Evolutionary conservation across 2,329 filamentous ascomycete species (phyloP).

Genomic region (Biscogniauxia marginata): DNA sequence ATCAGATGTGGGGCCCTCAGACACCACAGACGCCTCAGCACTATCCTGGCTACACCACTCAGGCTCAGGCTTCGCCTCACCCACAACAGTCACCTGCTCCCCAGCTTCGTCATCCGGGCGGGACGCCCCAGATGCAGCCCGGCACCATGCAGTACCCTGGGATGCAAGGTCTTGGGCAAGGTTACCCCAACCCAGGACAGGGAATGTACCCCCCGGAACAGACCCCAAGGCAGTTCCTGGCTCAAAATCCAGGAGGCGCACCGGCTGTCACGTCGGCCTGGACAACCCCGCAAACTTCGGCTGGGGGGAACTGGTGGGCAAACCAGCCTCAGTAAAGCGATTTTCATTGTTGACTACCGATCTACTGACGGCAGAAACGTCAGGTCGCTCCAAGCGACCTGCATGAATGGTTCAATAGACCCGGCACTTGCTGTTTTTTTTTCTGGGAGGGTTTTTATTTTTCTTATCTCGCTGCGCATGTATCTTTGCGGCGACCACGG

Average conservation of each 20-base stretch:
- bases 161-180: slow-evolving; percentile 60
- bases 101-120: slow-evolving; percentile 58
- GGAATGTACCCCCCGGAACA: slow-evolving; percentile 62
- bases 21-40: slow-evolving; percentile 63
- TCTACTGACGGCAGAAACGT: too few species aligned
- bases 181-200: slow-evolving; percentile 54
- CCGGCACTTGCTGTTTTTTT: too few species aligned
- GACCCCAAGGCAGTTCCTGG: slow-evolving; percentile 66
- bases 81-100: slow-evolving; percentile 57
- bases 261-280: slow-evolving; percentile 53
- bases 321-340: slow-evolving; percentile 45
- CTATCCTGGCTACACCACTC: slow-evolving; percentile 51
- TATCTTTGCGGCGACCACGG: too few species aligned
- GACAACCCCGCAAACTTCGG: slow-evolving; percentile 61
- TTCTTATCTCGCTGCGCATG: too few species aligned
- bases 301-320: slow-evolving; percentile 56
- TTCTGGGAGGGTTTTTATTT: too few species aligned
- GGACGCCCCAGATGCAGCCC: slow-evolving; percentile 54
- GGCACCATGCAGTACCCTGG: slow-evolving; percentile 59
- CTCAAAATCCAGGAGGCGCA: slow-evolving; percentile 53
- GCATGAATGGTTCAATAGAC: too few species aligned
- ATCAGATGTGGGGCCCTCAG: slow-evolving; percentile 63
- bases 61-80: slow-evolving; percentile 49
- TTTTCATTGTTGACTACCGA: background rate
- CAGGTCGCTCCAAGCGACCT: too few species aligned